Evolutionary conservation across 306 rosid genomes (phyloP), one percentile per base, ranked within the genome.

Genomic region (Carpinus viminea): DNA sequence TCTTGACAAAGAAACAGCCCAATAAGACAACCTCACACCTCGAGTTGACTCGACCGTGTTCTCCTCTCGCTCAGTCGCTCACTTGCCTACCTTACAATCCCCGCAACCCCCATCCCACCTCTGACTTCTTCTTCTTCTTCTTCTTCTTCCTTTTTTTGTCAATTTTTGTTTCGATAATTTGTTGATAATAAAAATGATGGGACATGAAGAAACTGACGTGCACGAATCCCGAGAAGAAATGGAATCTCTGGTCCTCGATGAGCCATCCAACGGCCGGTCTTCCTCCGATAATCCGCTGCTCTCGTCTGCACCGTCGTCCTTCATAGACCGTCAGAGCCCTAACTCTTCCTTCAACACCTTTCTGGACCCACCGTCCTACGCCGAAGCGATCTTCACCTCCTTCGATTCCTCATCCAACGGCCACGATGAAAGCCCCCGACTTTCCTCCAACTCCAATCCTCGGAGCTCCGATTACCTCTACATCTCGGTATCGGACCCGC

Each of bases 401-500:
- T 85, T 90, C 21, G 98, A 90, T 53, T 81, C 86, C 16, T 71
- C 75, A 28, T 76, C 88, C 68, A 79, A 81, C 83, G 82, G 83
- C 69, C 86, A 83, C 72, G 76, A 34, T 70, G 83, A 43, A 83
- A 81, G 4, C 38, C 85, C 28, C 54, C 65, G 21, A 4, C 59
- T 41, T 41, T 17, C 51, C 7, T 26, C 86, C 45, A 84, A 83
- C 84, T 95, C 86, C 4, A 66, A 66, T 54, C 88, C 62, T 78
- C 83, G 90, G 24, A 75, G 79, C n/a, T 86, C 89, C 51, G 96
- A 91, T 0, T 84, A 75, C 78, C 66, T 93, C 17, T 79, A 83
- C 31, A 90, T 93, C 75, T 84, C 92, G 73, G 94, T 95, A 3
- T 85, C 97, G 45, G 93, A 91, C 78, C 99, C 99, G 1, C 96